These are phyloP conservation scores for Aspergillus heteromorphus DNA, from an alignment of 495 filamentous ascomycete species.

Conservation along the genomic window DNA sequence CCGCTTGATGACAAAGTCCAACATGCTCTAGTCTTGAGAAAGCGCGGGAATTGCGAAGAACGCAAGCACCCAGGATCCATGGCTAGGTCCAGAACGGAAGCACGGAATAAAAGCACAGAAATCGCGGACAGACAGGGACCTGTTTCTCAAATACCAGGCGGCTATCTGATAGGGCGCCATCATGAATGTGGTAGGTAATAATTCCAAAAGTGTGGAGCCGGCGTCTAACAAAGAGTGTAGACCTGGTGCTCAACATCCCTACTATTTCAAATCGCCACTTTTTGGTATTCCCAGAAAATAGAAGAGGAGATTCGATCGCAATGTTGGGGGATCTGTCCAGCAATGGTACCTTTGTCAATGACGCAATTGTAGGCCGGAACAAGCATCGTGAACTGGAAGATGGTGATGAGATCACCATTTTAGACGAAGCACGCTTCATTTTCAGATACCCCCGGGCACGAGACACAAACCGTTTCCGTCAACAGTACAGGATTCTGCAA, in stretches of 20 bases:
- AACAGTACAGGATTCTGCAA: constrained; percentile 78
- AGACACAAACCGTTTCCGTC: constrained; percentile 69
- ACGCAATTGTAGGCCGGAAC: constrained; percentile 85
- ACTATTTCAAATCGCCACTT: constrained; percentile 96
- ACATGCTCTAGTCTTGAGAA: constrained; percentile 68
- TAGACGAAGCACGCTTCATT: constrained; percentile 76
- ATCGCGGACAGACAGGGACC: constrained; percentile 15
- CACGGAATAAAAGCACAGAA: constrained; percentile 7
- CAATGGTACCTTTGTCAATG: constrained; percentile 96
- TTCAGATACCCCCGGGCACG: constrained; percentile 82
- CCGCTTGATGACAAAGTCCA: constrained; percentile 66
- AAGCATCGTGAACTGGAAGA: constrained; percentile 82
- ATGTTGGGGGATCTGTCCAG: constrained; percentile 89
- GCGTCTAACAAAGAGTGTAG: constrained; percentile 40
- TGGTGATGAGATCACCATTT: constrained; percentile 81
- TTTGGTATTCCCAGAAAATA: constrained; percentile 82
- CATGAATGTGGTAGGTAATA: constrained; percentile 81
- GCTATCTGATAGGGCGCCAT: constrained; percentile 89
- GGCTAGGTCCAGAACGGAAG: constrained; percentile 32
- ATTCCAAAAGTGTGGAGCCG: background rate
- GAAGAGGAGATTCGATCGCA: constrained; percentile 70
- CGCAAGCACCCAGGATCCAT: constrained; percentile 48
- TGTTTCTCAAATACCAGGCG: constrained; percentile 57
- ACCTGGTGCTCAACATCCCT: constrained; percentile 70
- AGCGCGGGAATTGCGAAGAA: constrained; percentile 57